These are phyloP conservation scores for Plenodomus tracheiphilus DNA, from an alignment of 2,329 filamentous ascomycete species.

Conservation along the genomic window DNA sequence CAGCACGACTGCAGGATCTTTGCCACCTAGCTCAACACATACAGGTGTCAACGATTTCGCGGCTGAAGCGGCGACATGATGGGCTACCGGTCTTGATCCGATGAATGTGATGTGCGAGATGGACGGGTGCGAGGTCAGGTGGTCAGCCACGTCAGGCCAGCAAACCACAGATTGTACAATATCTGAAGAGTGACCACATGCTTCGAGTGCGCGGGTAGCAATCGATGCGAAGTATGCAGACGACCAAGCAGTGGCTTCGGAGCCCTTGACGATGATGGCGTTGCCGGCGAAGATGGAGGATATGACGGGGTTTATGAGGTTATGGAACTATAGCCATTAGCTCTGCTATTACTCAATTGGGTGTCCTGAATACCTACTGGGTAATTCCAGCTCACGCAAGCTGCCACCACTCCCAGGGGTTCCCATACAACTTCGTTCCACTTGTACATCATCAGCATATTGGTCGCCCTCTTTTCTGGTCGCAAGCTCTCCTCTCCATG, in stretches of 20 bases:
- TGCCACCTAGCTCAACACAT: constrained; percentile 89
- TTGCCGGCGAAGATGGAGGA: constrained; percentile 90
- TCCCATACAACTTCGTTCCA: constrained; percentile 88
- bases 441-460: constrained; percentile 95
- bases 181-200: constrained; percentile 79
- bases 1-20: constrained; percentile 88
- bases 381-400: constrained; percentile 94
- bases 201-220: constrained; percentile 74
- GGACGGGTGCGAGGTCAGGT: constrained; percentile 81
- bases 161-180: constrained; percentile 85
- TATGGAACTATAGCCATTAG: constrained; percentile 71
- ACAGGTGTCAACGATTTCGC: constrained; percentile 85
- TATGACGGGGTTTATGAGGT: constrained; percentile 88
- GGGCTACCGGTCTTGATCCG: constrained; percentile 82
- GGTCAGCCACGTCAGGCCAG: constrained; percentile 80
- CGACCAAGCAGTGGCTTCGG: constrained; percentile 95
- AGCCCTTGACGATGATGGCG: constrained; percentile 88
- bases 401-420: constrained; percentile 88
- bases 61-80: constrained; percentile 83
- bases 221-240: constrained; percentile 80
- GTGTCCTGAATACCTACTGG: constrained; percentile 38
- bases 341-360: not conserved
- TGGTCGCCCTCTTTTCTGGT: constrained; percentile 77
- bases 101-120: constrained; percentile 96
- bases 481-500: constrained; percentile 83